phyloP scores from a whole-genome alignment of 441 rosid species.

The Arabidopsis hybrid region DNA sequence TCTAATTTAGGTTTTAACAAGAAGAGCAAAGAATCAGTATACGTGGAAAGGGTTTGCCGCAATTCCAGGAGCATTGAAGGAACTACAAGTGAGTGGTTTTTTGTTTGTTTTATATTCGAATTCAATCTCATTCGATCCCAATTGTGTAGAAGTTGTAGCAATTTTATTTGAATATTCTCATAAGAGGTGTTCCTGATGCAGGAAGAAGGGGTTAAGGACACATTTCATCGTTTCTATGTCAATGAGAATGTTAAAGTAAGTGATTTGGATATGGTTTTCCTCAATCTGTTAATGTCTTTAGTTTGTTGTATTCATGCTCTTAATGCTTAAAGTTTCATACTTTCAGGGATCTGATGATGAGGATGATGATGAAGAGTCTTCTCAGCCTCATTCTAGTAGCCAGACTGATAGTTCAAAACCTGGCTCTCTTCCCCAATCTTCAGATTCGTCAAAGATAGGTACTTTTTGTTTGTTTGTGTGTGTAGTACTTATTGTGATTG shows the following conservation, averaged over 20 bases:
- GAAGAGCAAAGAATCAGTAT: slow-evolving; percentile 84
- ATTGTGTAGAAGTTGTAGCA: neutral
- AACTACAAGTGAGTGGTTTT: slow-evolving; percentile 56
- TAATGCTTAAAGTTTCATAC: neutral
- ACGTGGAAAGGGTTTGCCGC: slow-evolving; percentile 91
- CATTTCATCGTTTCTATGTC: slow-evolving; percentile 48
- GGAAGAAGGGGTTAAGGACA: slow-evolving; percentile 71
- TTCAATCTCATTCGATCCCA: neutral
- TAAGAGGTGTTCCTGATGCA: slow-evolving; percentile 42
- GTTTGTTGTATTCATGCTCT: neutral
- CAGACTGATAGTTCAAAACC: slow-evolving; percentile 60
- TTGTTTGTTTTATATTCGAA: neutral
- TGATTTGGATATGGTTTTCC: slow-evolving; percentile 10
- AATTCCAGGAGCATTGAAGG: slow-evolving; percentile 72
- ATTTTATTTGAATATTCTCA: slow-evolving; percentile 12
- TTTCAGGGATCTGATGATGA: slow-evolving; percentile 68
- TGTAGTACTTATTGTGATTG: neutral
- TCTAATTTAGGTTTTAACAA: slow-evolving; percentile 66
- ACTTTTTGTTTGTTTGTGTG: slow-evolving; percentile 16
- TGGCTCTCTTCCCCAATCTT: slow-evolving; percentile 55
- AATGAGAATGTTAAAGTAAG: slow-evolving; percentile 63
- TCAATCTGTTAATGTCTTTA: neutral
- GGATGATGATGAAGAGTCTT: slow-evolving; percentile 64
- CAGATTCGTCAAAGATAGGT: slow-evolving; percentile 64
- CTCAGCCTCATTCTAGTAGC: slow-evolving; percentile 67